phyloP scores from a whole-genome alignment of 2,329 filamentous ascomycete genomes.

The Trichoderma polysporum region DNA sequence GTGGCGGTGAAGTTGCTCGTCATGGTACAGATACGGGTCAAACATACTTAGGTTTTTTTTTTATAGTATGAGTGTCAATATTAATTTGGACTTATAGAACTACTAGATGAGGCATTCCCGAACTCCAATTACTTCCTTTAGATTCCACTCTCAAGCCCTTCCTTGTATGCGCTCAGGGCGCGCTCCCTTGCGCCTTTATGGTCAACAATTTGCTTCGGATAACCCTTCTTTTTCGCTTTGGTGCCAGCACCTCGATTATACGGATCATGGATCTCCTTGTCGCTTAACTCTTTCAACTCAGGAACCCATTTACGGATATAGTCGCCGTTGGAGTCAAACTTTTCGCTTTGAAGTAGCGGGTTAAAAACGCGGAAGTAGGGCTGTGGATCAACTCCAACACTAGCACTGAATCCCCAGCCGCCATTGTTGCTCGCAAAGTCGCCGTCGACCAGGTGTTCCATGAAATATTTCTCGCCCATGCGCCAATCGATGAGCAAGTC shows the following conservation, averaged over 20 bases:
- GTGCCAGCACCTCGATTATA: slow-evolving; percentile 63
- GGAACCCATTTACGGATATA: slow-evolving; percentile 84
- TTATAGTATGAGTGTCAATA: slow-evolving; percentile 5
- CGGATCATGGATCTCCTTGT: slow-evolving; percentile 76
- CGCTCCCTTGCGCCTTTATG: slow-evolving; percentile 68
- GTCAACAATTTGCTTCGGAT: slow-evolving; percentile 72
- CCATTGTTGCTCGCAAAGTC: slow-evolving; percentile 78
- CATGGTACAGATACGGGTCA: slow-evolving; percentile 68
- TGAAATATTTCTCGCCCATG: slow-evolving; percentile 77
- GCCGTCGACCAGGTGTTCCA: slow-evolving; percentile 76
- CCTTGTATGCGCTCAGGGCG: slow-evolving; percentile 70
- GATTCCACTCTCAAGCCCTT: slow-evolving; percentile 36
- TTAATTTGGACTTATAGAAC: slow-evolving; percentile 3
- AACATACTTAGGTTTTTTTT: slow-evolving; percentile 41
- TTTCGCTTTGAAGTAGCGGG: slow-evolving; percentile 79
- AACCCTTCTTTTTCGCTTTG: slow-evolving; percentile 64
- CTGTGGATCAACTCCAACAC: slow-evolving; percentile 77
- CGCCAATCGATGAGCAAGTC: slow-evolving; percentile 82
- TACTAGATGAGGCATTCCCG: not conserved
- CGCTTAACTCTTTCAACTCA: slow-evolving; percentile 64
- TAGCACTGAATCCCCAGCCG: slow-evolving; percentile 58
- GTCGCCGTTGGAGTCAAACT: slow-evolving; percentile 74
- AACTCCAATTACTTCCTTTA: slow-evolving; percentile 11
- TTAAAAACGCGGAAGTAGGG: slow-evolving; percentile 93
- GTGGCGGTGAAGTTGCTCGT: slow-evolving; percentile 54